Percentiles rank a stretch among this genome's conserved stretches.
Evolutionary conservation across 2,329 filamentous ascomycete genomes (phyloP).

Genomic region (Nannizziopsis barbatae): DNA sequence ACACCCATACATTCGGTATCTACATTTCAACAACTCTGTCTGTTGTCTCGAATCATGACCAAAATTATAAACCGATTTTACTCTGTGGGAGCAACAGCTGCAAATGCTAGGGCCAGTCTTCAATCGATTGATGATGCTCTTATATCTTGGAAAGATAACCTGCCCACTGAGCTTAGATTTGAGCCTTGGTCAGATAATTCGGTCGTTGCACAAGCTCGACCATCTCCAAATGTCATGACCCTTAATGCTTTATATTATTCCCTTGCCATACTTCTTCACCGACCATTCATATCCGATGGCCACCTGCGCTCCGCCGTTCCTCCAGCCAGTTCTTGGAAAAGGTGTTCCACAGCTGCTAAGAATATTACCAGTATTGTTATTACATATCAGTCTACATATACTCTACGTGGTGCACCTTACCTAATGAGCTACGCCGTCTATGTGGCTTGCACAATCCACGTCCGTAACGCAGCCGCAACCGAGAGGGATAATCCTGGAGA

Average conservation of each 20-base stretch:
- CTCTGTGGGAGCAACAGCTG: constrained; percentile 21
- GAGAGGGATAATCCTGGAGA: constrained; percentile 18
- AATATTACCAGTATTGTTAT: constrained; percentile 29
- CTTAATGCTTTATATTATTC: constrained; percentile 32
- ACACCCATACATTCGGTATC: constrained; percentile 26
- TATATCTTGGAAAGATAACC: constrained; percentile 20
- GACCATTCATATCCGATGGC: constrained; percentile 33
- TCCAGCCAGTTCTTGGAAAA: constrained; percentile 23
- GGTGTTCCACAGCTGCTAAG: constrained; percentile 27
- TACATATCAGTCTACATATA: constrained; percentile 32
- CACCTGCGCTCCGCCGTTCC: constrained; percentile 21
- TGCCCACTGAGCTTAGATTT: constrained; percentile 22
- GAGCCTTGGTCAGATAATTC: constrained; percentile 21
- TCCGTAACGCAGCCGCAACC: constrained; percentile 27
- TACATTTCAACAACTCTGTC: constrained; percentile 28
- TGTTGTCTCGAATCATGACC: constrained; percentile 30
- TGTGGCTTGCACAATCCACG: constrained; percentile 34
- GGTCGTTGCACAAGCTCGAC: constrained; percentile 11
- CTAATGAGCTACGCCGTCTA: constrained; percentile 36
- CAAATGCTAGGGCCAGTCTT: constrained; percentile 21
- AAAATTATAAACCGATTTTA: constrained; percentile 30
- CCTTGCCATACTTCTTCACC: constrained; percentile 37
- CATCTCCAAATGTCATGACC: constrained; percentile 25
- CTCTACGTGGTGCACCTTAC: constrained; percentile 33
- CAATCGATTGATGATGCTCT: constrained; percentile 22